Conservation (phyloP, 257 asterid genomes). For the Henckelia pumila region DNA sequence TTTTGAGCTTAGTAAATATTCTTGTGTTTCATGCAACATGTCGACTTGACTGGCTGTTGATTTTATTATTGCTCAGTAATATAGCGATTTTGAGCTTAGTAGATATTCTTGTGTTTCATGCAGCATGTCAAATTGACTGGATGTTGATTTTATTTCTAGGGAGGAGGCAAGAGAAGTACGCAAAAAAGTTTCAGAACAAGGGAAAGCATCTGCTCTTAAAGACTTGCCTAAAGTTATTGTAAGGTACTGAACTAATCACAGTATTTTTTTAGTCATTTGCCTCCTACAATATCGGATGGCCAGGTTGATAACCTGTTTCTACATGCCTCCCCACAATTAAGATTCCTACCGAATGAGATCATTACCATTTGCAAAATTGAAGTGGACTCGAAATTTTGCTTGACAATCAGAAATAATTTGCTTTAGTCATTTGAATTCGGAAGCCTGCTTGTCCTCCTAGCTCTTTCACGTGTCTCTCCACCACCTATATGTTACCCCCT, state of each 20-base stretch:
- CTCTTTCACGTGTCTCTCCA: not conserved
- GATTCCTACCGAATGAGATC: not conserved
- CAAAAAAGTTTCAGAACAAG: conserved; percentile 32
- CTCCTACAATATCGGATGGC: not conserved
- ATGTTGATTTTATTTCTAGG: conserved; percentile 33
- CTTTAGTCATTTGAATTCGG: not conserved
- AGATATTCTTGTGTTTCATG: not conserved
- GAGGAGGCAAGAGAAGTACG: conserved; percentile 70
- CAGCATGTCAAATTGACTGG: not conserved
- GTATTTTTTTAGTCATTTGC: not conserved
- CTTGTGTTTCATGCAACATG: not conserved
- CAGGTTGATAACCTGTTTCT: not conserved
- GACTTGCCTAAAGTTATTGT: conserved; percentile 52
- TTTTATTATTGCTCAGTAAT: not conserved
- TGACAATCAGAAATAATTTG: not conserved
- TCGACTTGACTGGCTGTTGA: not conserved
- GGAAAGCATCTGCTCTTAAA: conserved; percentile 20
- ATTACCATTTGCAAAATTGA: not conserved
- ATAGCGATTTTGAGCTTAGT: not conserved
- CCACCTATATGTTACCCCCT: not conserved
- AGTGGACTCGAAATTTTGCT: not conserved
- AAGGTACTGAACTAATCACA: conserved; percentile 33
- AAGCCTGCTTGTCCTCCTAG: not conserved
- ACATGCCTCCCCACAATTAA: not conserved
- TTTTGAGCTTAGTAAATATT: not conserved